phyloP scores from a whole-genome alignment of 2,329 filamentous ascomycete species.

The Diaporthe batatas region DNA sequence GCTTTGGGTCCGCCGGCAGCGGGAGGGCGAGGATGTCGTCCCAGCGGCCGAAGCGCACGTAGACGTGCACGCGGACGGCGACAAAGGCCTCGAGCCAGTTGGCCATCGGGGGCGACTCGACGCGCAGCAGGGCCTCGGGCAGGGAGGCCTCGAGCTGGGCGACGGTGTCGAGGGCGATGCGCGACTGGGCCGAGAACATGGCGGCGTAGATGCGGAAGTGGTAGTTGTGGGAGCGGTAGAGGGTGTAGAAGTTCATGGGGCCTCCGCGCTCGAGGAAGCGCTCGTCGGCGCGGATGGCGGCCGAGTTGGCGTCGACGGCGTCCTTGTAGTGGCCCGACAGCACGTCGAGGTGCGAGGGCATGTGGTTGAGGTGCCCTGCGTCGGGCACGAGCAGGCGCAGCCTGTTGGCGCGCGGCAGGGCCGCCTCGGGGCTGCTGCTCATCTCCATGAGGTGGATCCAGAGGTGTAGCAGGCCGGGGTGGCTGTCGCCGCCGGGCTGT shows the following conservation, averaged over 20 bases:
- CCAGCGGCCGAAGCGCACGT: slow-evolving; percentile 82
- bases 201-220: slow-evolving; percentile 83
- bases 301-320: slow-evolving; percentile 75
- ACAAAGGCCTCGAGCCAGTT: slow-evolving; percentile 83
- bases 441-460: slow-evolving; percentile 55
- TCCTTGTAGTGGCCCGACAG: slow-evolving; percentile 78
- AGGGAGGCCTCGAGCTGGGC: slow-evolving; percentile 71
- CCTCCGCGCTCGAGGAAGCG: slow-evolving; percentile 72
- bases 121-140: slow-evolving; percentile 72
- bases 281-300: slow-evolving; percentile 77
- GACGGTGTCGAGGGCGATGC: slow-evolving; percentile 72
- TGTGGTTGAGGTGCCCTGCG: slow-evolving; percentile 72
- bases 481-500: slow-evolving; percentile 59
- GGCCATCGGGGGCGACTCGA: slow-evolving; percentile 79
- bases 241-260: slow-evolving; percentile 78
- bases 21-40: slow-evolving; percentile 70
- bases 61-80: slow-evolving; percentile 75
- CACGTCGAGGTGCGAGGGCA: slow-evolving; percentile 83
- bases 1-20: slow-evolving; percentile 67
- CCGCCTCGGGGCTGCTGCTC: slow-evolving; percentile 75
- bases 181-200: slow-evolving; percentile 79
- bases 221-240: slow-evolving; percentile 81
- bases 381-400: slow-evolving; percentile 77
- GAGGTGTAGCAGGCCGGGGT: slow-evolving; percentile 76
- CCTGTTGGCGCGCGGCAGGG: slow-evolving; percentile 70